Evolutionary conservation across 2,329 filamentous ascomycete genomes (phyloP), one percentile per base, ranked within the genome.

Genomic region (Herpotrichia juniperi): DNA sequence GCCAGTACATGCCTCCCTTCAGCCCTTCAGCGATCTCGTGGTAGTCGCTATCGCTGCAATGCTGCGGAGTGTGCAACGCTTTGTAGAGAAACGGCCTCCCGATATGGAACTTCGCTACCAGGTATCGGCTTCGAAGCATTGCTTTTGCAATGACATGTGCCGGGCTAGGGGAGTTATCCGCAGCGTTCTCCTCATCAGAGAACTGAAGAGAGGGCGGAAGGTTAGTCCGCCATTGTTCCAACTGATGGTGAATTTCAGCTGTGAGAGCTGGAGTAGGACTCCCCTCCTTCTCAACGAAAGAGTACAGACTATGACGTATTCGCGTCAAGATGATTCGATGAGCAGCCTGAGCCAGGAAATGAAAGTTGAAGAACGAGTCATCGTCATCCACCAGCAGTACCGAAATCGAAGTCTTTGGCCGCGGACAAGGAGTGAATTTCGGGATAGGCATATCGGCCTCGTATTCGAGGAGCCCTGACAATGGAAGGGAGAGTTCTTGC

Each of bases 341-440:
- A 6, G 81, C 81, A 30, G 82, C 80, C 59, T 83, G 81, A 22
- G 81, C 81, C 5, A 83, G 76, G 54, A 83, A 83, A 56, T 83
- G 81, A 51, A 83, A 83, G 62, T 83, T 81, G 66, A 82, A 83
- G 54, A 81, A 80, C 1, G 80, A 77, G 52, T 83, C 80, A 48
- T 81, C 79, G 32, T 80, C 74, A 42, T 80, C 74, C 5, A 70
- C 72, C 2, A 71, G 43, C 53, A 71, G 22, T 59, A 67, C 42
- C 56, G 69, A 57, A 50, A 70, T 71, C 1, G 64, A 71, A 3
- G 67, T 68, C 53, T 70, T 71, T 1, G 68, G 66, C 14, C 67
- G 62, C 14, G 75, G 75, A 50, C 76, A 81, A 3, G 70, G 66
- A 24, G 77, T 80, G 49, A 83, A 83, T 58, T 80, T 82, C 0